Evolutionary conservation across 805 yeast genomes (phyloP).

Genomic region (Saturnispora bothae): DNA sequence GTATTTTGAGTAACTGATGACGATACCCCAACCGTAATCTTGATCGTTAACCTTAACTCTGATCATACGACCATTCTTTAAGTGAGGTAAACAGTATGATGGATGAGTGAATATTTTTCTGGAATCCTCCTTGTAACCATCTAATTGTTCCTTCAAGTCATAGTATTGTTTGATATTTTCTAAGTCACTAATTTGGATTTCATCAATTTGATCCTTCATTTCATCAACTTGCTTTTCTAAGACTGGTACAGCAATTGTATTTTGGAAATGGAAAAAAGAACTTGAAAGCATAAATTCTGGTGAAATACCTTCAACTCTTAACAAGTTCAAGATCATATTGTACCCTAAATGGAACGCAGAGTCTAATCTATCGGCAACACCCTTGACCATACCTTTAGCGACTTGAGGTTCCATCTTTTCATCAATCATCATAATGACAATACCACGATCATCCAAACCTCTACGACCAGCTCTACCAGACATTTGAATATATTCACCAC

Average conservation of each 20-base stretch:
- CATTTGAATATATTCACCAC: constrained; percentile 99
- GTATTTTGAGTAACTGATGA: constrained; percentile 56
- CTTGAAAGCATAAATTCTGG: constrained; percentile 95
- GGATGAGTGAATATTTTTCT: constrained; percentile 86
- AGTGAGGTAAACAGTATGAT: constrained; percentile 67
- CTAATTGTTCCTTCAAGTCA: constrained; percentile 65
- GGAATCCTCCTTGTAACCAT: constrained; percentile 61
- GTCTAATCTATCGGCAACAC: constrained; percentile 94
- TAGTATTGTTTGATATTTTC: constrained; percentile 67
- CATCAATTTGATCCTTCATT: constrained; percentile 38
- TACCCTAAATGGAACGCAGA: constrained; percentile 97
- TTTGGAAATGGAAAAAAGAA: constrained; percentile 93
- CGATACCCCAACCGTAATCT: constrained; percentile 96
- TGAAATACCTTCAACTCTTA: constrained; percentile 96
- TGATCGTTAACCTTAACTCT: constrained; percentile 49
- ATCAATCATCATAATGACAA: constrained; percentile 98
- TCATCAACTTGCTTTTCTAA: constrained; percentile 59
- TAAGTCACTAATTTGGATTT: constrained; percentile 62
- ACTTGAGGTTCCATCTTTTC: constrained; percentile 99
- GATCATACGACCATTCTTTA: constrained; percentile 82
- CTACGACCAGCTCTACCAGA: constrained; percentile 99
- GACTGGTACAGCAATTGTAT: constrained; percentile 79
- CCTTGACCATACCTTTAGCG: constrained; percentile 98
- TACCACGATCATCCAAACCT: constrained; percentile 98
- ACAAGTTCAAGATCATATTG: constrained; percentile 89